Percentiles rank a stretch among this genome's conserved stretches.
phyloP scores from a whole-genome alignment of 2,329 filamentous ascomycete genomes.

The Sporothrix euskadiensis region DNA sequence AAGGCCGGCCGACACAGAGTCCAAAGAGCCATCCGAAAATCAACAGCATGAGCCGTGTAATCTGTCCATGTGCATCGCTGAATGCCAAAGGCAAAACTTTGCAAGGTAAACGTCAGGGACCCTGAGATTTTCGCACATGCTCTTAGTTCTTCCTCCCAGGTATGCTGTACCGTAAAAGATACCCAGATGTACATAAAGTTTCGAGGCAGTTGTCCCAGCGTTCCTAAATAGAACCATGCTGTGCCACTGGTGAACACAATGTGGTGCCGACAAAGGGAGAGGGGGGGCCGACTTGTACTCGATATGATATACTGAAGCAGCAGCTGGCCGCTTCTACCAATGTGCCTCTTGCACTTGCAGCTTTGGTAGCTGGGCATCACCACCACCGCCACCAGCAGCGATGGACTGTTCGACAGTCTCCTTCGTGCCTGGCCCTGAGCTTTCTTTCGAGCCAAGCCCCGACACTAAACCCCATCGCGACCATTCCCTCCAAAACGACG shows the following conservation, averaged over 20 bases:
- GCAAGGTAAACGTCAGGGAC: not conserved
- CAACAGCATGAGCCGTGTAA: conserved; percentile 4
- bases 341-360: not conserved
- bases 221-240: not conserved
- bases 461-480: not conserved
- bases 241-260: not conserved
- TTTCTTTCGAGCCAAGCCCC: not conserved
- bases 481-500: not conserved
- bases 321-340: not conserved
- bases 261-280: not conserved
- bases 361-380: not conserved
- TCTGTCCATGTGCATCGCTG: not conserved
- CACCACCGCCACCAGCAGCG: not conserved
- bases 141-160: not conserved
- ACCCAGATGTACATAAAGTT: not conserved
- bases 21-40: not conserved
- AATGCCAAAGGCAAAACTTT: not conserved
- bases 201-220: not conserved
- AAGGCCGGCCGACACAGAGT: not conserved
- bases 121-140: not conserved
- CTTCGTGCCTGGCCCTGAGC: not conserved
- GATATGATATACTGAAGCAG: not conserved
- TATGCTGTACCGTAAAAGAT: not conserved
- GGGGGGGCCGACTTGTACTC: not conserved
- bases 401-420: not conserved